Conservation (phyloP, 208 protist genomes). For the Tritrichomonas musculus region DNA sequence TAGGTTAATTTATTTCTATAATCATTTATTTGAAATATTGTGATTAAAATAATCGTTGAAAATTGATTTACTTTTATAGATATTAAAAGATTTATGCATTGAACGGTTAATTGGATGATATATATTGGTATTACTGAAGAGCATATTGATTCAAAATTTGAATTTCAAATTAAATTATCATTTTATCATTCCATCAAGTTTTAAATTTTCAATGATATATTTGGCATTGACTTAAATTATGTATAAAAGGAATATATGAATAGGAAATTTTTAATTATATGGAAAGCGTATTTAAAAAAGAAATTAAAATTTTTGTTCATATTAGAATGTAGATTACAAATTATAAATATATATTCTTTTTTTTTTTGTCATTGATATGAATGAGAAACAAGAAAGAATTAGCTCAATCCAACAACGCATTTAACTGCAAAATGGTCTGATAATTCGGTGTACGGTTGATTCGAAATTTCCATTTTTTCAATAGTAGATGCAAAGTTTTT, state of each 20-base stretch:
- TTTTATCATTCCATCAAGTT: too few species aligned
- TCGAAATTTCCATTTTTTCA: neutral
- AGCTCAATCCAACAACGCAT: neutral
- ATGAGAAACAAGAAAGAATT: neutral
- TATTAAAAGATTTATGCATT: neutral
- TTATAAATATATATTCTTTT: neutral
- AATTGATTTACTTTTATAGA: neutral
- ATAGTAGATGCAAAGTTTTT: neutral
- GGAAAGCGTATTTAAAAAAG: neutral
- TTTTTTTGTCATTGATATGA: neutral
- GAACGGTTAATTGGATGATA: neutral
- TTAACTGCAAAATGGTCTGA: conserved; percentile 18
- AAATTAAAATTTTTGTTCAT: neutral
- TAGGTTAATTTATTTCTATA: neutral
- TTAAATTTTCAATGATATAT: too few species aligned
- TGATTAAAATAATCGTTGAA: neutral
- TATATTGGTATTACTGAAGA: too few species aligned
- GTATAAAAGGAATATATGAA: too few species aligned
- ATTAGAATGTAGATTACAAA: neutral
- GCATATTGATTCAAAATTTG: too few species aligned
- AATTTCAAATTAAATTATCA: too few species aligned
- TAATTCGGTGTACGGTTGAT: neutral
- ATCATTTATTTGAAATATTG: neutral
- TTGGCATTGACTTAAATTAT: too few species aligned
- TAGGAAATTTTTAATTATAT: too few species aligned